A percentile compares a stretch with the other conserved stretches of the same genome.
Evolutionary conservation across 1,139 yeast genomes (phyloP).

Genomic region (Lodderomyces beijingensis): DNA sequence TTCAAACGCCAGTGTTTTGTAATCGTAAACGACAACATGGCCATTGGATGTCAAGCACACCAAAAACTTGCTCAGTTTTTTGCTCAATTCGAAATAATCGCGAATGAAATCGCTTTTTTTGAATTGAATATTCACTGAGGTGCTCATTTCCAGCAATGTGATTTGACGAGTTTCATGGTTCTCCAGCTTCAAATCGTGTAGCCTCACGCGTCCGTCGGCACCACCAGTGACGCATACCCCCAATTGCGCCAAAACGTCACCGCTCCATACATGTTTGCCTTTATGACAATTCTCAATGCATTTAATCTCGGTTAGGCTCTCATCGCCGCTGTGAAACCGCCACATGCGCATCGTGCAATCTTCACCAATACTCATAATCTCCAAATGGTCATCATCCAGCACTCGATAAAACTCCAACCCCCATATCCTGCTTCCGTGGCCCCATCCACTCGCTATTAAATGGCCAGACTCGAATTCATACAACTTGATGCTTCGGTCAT

Average conservation of each 20-base stretch:
- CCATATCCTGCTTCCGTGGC: constrained; percentile 95
- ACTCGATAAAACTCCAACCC: constrained; percentile 51
- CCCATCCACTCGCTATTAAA: constrained; percentile 83
- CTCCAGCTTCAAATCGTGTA: constrained; percentile 44
- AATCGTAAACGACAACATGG: constrained; percentile 34
- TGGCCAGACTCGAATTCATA: constrained; percentile 60
- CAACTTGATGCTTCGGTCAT: constrained; percentile 81
- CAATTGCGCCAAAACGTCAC: constrained; percentile 47
- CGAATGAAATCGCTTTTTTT: constrained; percentile 56
- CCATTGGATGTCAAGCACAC: constrained; percentile 65
- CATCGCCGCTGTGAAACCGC: constrained; percentile 36
- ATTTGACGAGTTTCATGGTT: constrained; percentile 16
- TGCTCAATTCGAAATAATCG: constrained; percentile 47
- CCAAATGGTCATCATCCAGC: constrained; percentile 4
- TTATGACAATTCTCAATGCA: constrained; percentile 60
- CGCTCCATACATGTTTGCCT: constrained; percentile 87
- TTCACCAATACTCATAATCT: constrained; percentile 69
- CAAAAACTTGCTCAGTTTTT: constrained; percentile 33
- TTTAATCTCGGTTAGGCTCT: constrained; percentile 22
- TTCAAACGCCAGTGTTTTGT: constrained; percentile 25
- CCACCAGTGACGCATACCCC: constrained; percentile 73
- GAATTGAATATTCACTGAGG: constrained; percentile 21
- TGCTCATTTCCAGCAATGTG: constrained; percentile 28
- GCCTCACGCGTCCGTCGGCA: constrained; percentile 76
- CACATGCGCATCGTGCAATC: constrained; percentile 87